These are phyloP conservation scores for Coemansia sp. DNA, from an alignment of 192 early-diverging fungal genomes.

Conservation along the genomic window DNA sequence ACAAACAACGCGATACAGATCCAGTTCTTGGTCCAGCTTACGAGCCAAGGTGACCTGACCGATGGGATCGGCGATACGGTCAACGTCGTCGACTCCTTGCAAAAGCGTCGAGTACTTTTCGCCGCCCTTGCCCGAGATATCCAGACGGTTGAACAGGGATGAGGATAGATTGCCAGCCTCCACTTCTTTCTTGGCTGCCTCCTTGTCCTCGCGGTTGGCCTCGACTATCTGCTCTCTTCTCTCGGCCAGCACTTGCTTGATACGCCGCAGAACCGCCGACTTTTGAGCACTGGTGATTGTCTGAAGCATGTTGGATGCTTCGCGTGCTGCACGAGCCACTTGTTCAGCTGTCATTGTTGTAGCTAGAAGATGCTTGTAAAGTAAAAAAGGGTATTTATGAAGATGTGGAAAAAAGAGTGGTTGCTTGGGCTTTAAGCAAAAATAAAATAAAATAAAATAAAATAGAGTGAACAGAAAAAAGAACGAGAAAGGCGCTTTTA, in stretches of 20 bases:
- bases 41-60: conserved; percentile 75
- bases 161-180: conserved; percentile 67
- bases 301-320: conserved; percentile 71
- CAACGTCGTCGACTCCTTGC: conserved; percentile 87
- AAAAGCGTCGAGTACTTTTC: conserved; percentile 86
- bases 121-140: conserved; percentile 65
- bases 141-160: conserved; percentile 84
- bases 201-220: conserved; percentile 74
- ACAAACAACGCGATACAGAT: conserved; percentile 85
- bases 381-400: no score
- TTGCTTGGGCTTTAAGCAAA: no score
- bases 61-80: conserved; percentile 77
- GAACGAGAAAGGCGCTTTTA: no score
- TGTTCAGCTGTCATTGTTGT: conserved; percentile 31
- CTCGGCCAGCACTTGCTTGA: conserved; percentile 65
- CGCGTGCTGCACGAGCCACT: conserved; percentile 57
- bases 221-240: conserved; percentile 66
- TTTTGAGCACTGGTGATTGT: conserved; percentile 70
- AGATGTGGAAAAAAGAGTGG: no score
- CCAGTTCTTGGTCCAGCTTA: conserved; percentile 76
- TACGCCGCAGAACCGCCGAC: conserved; percentile 66
- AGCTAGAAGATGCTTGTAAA: no score
- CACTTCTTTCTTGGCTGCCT: conserved; percentile 67
- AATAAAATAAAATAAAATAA: no score
- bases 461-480: no score